These are phyloP conservation scores for Collybia nuda DNA, from an alignment of 768 basidiomycete genomes.

Conservation along the genomic window DNA sequence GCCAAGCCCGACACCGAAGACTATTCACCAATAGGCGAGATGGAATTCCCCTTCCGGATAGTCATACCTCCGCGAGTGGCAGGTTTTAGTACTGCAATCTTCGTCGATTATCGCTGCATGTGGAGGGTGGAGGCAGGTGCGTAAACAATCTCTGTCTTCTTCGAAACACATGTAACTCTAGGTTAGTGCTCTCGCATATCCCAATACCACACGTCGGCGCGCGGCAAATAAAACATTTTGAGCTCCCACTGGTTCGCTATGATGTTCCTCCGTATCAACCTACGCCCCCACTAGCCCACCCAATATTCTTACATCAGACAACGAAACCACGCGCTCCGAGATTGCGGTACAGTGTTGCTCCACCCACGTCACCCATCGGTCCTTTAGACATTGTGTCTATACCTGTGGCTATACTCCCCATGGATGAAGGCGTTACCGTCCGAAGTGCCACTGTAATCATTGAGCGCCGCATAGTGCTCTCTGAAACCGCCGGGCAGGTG, in stretches of 20 bases:
- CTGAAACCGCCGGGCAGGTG: slow-evolving; percentile 30
- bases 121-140: slow-evolving; percentile 84
- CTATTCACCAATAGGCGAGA: slow-evolving; percentile 60
- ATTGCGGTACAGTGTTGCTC: slow-evolving; percentile 58
- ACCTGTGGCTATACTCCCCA: slow-evolving; percentile 58
- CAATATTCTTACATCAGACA: slow-evolving; percentile 39
- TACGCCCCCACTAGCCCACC: slow-evolving; percentile 32
- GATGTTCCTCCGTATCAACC: slow-evolving; percentile 50
- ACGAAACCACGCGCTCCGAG: slow-evolving; percentile 56
- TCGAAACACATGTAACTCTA: slow-evolving; percentile 14
- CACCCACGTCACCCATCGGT: slow-evolving; percentile 60
- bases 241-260: slow-evolving; percentile 71
- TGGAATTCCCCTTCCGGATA: slow-evolving; percentile 72
- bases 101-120: slow-evolving; percentile 75
- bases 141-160: slow-evolving; percentile 23
- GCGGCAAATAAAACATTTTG: slow-evolving; percentile 68
- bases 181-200: slow-evolving; percentile 64
- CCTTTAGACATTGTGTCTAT: slow-evolving; percentile 74
- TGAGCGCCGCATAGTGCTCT: slow-evolving; percentile 70
- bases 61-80: slow-evolving; percentile 59
- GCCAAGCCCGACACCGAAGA: slow-evolving; percentile 55
- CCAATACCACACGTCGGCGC: slow-evolving; percentile 66
- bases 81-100: slow-evolving; percentile 70
- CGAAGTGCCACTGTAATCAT: slow-evolving; percentile 64
- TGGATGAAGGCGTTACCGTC: slow-evolving; percentile 55